These are phyloP conservation scores for Lentinula edodes DNA, from an alignment of 768 basidiomycete species.

Conservation along the genomic window DNA sequence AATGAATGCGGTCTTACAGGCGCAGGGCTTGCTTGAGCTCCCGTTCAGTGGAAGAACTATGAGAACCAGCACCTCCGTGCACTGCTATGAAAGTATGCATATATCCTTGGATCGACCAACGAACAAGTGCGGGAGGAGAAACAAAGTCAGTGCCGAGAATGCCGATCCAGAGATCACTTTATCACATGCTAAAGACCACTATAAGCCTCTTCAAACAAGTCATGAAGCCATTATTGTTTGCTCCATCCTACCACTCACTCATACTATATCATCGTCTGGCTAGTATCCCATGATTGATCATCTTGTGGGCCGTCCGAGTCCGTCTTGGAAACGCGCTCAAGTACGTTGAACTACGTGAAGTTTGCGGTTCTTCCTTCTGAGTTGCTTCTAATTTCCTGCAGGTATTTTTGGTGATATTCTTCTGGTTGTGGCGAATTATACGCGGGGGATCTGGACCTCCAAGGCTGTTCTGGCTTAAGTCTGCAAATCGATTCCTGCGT, in stretches of 20 bases:
- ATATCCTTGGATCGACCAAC: conserved; percentile 29
- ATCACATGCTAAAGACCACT: conserved; percentile 27
- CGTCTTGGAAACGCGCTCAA: conserved; percentile 87
- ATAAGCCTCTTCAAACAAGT: neutral
- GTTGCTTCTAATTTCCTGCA: conserved; percentile 22
- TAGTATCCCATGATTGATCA: conserved; percentile 81
- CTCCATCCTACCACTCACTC: neutral
- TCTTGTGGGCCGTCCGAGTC: conserved; percentile 78
- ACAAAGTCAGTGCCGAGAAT: neutral
- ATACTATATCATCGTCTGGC: neutral
- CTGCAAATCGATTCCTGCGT: conserved; percentile 57
- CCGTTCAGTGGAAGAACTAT: conserved; percentile 40
- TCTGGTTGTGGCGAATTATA: conserved; percentile 83
- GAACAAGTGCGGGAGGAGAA: neutral
- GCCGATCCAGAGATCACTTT: neutral
- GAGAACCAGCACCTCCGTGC: conserved; percentile 78
- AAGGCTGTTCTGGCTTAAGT: conserved; percentile 57
- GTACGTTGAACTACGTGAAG: conserved; percentile 28
- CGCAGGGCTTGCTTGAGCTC: conserved; percentile 51
- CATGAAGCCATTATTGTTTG: neutral
- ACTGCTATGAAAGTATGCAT: conserved; percentile 43
- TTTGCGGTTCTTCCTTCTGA: neutral
- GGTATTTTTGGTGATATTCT: conserved; percentile 87
- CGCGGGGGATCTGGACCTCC: conserved; percentile 63
- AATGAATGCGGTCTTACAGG: conserved; percentile 31